Conservation (phyloP, 2,329 filamentous ascomycete genomes). For the Ceratocystis cubensis region DNA sequence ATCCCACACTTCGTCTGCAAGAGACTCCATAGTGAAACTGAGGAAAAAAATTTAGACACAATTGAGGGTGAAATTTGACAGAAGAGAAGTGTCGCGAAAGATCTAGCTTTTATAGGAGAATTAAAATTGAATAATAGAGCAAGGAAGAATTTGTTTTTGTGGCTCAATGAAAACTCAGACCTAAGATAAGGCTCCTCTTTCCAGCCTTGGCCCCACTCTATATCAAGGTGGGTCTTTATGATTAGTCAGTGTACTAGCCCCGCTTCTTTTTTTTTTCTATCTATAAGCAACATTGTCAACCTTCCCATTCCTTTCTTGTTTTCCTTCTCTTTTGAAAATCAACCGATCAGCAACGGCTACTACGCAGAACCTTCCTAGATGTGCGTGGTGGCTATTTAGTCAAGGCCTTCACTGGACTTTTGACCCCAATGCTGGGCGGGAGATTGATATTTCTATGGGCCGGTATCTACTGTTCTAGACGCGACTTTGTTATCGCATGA, state of each 20-base stretch:
- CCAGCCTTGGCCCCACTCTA: conserved; percentile 18
- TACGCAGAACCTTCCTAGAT: conserved; percentile 25
- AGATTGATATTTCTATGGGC: conserved; percentile 49
- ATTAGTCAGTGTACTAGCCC: conserved; percentile 13
- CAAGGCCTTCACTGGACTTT: conserved; percentile 27
- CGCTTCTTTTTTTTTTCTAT: conserved; percentile 6
- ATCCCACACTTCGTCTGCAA: conserved; percentile 66
- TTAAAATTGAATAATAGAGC: neutral
- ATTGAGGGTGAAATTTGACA: neutral
- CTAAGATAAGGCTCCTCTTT: neutral
- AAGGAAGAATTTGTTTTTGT: neutral
- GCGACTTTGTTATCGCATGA: conserved; percentile 43
- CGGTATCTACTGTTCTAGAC: conserved; percentile 85
- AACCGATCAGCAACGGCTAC: conserved; percentile 28
- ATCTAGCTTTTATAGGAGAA: neutral
- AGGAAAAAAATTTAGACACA: conserved; percentile 22
- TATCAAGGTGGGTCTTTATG: neutral
- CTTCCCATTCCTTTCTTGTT: conserved; percentile 25
- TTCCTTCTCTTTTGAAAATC: conserved; percentile 28
- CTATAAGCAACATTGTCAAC: neutral
- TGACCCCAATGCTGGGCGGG: conserved; percentile 43
- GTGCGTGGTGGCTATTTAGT: conserved; percentile 16
- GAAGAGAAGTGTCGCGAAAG: conserved; percentile 1
- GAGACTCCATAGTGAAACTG: conserved; percentile 50
- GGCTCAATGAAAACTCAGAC: conserved; percentile 8